These are phyloP conservation scores for Thecaphora thlaspeos DNA, from an alignment of 1,284 basidiomycete genomes.

Conservation along the genomic window DNA sequence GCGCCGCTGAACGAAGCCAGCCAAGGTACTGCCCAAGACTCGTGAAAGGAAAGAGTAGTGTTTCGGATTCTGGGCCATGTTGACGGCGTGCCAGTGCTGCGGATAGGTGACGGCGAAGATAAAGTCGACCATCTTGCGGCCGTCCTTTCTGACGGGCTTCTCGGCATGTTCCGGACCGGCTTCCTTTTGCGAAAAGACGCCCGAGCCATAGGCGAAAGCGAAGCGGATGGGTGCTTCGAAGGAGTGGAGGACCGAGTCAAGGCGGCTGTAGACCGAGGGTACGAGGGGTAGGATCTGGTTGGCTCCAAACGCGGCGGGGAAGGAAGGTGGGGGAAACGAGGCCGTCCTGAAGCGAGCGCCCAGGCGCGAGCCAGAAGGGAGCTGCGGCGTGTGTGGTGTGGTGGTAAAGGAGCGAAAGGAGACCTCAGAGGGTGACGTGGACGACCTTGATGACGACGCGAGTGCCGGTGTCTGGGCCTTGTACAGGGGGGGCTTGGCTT, in stretches of 20 bases:
- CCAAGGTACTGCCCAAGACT: slow-evolving; percentile 73
- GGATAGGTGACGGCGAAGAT: slow-evolving; percentile 90
- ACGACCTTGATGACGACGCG: too few species aligned
- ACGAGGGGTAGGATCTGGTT: slow-evolving; percentile 46
- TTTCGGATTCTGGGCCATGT: slow-evolving; percentile 80
- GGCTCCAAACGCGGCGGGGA: slow-evolving; percentile 41
- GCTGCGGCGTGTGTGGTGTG: too few species aligned
- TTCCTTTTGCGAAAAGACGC: slow-evolving; percentile 83
- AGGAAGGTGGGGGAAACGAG: slow-evolving; percentile 5
- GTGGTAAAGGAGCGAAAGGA: too few species aligned
- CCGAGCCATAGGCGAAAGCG: slow-evolving; percentile 92
- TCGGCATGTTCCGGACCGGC: slow-evolving; percentile 58
- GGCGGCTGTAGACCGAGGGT: slow-evolving; percentile 13
- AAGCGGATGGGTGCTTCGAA: slow-evolving; percentile 82
- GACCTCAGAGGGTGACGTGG: too few species aligned
- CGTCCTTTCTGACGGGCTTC: slow-evolving; percentile 56
- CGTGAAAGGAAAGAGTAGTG: slow-evolving; percentile 88
- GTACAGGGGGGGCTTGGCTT: too few species aligned
- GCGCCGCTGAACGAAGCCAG: slow-evolving; percentile 73
- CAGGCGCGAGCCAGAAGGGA: too few species aligned
- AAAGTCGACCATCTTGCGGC: slow-evolving; percentile 78
- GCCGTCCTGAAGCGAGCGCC: too few species aligned
- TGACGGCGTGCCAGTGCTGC: slow-evolving; percentile 88
- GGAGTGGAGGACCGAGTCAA: slow-evolving; percentile 28
- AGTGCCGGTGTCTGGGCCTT: too few species aligned